phyloP scores from a whole-genome alignment of 345 rosid species.

The Lumnitzera racemosa region DNA sequence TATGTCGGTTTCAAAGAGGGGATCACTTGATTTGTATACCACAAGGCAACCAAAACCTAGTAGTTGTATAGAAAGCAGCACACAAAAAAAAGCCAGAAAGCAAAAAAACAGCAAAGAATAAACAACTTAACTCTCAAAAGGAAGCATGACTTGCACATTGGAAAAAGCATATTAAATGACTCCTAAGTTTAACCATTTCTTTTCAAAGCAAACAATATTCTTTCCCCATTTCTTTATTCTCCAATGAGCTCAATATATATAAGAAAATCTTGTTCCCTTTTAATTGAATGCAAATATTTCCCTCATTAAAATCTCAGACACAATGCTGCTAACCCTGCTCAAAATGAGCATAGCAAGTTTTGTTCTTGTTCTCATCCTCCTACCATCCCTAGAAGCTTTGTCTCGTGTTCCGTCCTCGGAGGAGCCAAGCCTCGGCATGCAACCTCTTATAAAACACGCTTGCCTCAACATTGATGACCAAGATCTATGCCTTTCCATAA shows the following conservation, averaged over 20 bases:
- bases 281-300: neutral
- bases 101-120: conserved; percentile 2
- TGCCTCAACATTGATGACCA: conserved; percentile 40
- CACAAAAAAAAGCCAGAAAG: no score
- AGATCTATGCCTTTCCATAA: conserved; percentile 39
- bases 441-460: conserved; percentile 32
- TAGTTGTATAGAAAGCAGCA: no score
- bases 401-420: conserved; percentile 17
- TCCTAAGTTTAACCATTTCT: conserved; percentile 35
- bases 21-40: no score
- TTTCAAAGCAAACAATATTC: conserved; percentile 39
- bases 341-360: conserved; percentile 33
- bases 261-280: conserved; percentile 8
- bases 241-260: conserved; percentile 9
- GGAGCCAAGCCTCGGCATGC: conserved; percentile 26
- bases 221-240: conserved; percentile 6
- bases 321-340: conserved; percentile 2
- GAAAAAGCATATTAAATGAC: conserved; percentile 27
- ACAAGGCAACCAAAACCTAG: no score
- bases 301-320: conserved; percentile 1
- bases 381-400: conserved; percentile 24
- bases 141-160: conserved; percentile 59
- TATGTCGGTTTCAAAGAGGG: no score
- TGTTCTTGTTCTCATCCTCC: conserved; percentile 25
- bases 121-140: conserved; percentile 21